Base-by-base conservation (phyloP, 805 yeast species). In the Wickerhamiella brachini region DNA sequence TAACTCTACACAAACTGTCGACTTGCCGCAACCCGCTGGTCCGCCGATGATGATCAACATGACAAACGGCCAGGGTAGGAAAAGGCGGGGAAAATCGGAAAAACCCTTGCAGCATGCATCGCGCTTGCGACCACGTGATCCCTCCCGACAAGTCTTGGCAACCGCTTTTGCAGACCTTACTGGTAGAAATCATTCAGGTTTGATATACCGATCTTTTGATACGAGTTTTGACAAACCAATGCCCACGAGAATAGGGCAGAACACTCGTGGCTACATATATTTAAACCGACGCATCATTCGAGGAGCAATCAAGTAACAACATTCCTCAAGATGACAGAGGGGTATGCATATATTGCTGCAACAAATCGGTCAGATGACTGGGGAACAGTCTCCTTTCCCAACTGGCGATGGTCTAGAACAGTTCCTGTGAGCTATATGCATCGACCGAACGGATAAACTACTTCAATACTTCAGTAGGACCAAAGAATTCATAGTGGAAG, bases 11-110 rank as follows among this genome's bases (percentile, higher is more conserved):
- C 85, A 95, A 20, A 84, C 76, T 1, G 96, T 85, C 21, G 94
- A 74, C 64, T 93, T 93, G 0, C 98, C 98, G 1, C 95, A 84
- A 8, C 97, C 97, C 0, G 96, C 89, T 0, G 97, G 95, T 0
- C 98, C 98, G 12, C 95, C 96, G 8, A 90, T 79, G 1, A 88
- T 49, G 26, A 60, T 44, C 41, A 60, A 29, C 59, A 59, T 54
- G 42, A 37, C 45, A 47, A 39, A 31, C 24, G 26, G 22, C 31
- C 47, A 39, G 45, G 45, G 45, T 39, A 4, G 41, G 41, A n/a
- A 37, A 37, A 37, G 41, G 41, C 41, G 41, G 41, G 41, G 41
- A 17, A 17, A 29, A 29, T 29, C 34, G 17, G 41, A 37, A 37
- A 37, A 37, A 37, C 20, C 41, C 20, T 15, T 37, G 20, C 41